phyloP scores from a whole-genome alignment of 495 filamentous ascomycete genomes.

The Geoglossum glabrum region DNA sequence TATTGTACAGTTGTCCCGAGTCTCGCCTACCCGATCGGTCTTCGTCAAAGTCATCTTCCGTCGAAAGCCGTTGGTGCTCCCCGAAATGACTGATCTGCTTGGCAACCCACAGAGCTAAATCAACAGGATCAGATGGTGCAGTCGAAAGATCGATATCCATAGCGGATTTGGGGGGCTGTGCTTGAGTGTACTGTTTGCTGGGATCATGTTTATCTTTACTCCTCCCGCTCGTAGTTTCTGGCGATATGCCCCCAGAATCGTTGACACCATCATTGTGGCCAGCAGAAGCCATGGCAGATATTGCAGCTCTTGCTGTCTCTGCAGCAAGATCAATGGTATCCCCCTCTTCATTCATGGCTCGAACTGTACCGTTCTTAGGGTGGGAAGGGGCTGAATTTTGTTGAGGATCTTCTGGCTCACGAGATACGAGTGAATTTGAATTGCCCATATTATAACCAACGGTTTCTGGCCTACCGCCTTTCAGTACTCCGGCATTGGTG shows the following conservation, averaged over 20 bases:
- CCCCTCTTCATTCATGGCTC: background rate
- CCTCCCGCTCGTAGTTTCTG: background rate
- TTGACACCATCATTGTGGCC: background rate
- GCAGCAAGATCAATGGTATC: slow-evolving; percentile 1
- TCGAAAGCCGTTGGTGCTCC: background rate
- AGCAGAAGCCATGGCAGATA: background rate
- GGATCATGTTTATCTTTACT: background rate
- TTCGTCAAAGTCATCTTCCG: slow-evolving; percentile 1
- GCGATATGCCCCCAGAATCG: background rate
- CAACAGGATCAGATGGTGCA: slow-evolving; percentile 7
- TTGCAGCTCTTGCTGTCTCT: slow-evolving; percentile 3
- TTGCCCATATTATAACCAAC: background rate
- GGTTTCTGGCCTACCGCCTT: background rate
- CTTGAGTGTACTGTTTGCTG: background rate
- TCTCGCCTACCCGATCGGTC: background rate
- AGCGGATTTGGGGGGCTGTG: background rate
- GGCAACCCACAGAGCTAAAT: slow-evolving; percentile 9
- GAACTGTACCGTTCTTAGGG: background rate
- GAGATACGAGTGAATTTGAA: background rate
- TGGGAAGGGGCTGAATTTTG: background rate
- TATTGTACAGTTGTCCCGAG: background rate
- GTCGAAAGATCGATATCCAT: slow-evolving; percentile 5
- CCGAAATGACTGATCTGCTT: slow-evolving; percentile 8
- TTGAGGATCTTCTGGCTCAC: background rate
- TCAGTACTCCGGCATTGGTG: background rate